Evolutionary conservation across 805 yeast species (phyloP).

Genomic region (Candida railenensis): DNA sequence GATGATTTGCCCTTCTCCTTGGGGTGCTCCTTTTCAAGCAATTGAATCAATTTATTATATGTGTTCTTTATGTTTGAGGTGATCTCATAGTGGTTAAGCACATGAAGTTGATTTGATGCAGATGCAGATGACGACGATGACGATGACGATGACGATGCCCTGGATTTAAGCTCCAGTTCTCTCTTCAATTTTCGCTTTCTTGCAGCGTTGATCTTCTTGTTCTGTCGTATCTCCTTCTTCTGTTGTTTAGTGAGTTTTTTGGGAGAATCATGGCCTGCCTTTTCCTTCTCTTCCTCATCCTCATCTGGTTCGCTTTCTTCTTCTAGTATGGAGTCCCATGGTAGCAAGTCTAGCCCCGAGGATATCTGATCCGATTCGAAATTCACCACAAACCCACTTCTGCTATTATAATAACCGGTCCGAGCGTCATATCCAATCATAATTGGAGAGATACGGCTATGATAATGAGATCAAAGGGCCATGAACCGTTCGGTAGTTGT

Average conservation of each 20-base stretch:
- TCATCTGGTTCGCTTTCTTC: slow-evolving; percentile 7
- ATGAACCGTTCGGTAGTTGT: not conserved
- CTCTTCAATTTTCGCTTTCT: slow-evolving; percentile 9
- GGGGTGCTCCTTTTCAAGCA: slow-evolving; percentile 4
- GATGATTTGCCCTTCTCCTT: slow-evolving; percentile 9
- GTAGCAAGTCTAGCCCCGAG: slow-evolving; percentile 45
- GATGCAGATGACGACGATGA: not conserved
- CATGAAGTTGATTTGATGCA: not conserved
- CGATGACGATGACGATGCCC: not conserved
- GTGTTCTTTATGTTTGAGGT: slow-evolving; percentile 17
- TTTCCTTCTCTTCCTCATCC: slow-evolving; percentile 9
- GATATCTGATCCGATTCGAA: slow-evolving; percentile 12
- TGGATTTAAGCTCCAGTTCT: slow-evolving; percentile 8
- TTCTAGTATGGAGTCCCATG: slow-evolving; percentile 25
- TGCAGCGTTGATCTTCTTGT: slow-evolving; percentile 22
- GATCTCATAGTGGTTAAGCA: slow-evolving; percentile 12
- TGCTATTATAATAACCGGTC: not conserved
- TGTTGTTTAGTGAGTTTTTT: slow-evolving; percentile 17
- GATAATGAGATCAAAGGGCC: too few relatives aligned
- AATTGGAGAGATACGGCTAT: too few relatives aligned
- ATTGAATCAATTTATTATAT: slow-evolving; percentile 13
- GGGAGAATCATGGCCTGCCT: slow-evolving; percentile 3
- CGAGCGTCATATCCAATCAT: not conserved
- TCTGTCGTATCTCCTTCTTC: slow-evolving; percentile 18
- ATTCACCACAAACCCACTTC: not conserved